Conservation (phyloP, 2,329 filamentous ascomycete species). For the Lasiodiplodia theobromae region DNA sequence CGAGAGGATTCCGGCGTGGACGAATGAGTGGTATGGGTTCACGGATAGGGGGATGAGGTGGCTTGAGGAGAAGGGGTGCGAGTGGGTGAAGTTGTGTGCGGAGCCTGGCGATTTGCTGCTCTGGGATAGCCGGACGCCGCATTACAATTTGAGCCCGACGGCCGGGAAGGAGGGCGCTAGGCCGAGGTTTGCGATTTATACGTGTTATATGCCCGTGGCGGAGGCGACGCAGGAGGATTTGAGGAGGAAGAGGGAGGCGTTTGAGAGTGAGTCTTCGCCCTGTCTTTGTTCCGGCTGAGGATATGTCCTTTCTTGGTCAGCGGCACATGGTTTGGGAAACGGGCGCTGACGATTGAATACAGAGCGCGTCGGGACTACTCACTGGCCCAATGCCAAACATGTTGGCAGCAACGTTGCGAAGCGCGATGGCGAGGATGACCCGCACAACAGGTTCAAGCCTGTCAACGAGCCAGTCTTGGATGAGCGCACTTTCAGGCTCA, state of each 20-base stretch:
- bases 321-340: no score
- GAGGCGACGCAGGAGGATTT: constrained; percentile 45
- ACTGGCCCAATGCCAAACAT: constrained; percentile 46
- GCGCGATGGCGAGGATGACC: constrained; percentile 41
- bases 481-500: constrained; percentile 55
- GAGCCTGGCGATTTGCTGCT: constrained; percentile 55
- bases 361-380: constrained; percentile 42
- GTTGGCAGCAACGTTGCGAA: constrained; percentile 44
- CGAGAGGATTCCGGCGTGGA: constrained; percentile 41
- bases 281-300: not conserved
- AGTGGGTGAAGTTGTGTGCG: constrained; percentile 48
- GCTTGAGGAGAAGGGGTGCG: constrained; percentile 50
- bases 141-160: constrained; percentile 47
- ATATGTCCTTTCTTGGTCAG: not conserved
- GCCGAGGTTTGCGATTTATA: constrained; percentile 43
- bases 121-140: constrained; percentile 57
- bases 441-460: constrained; percentile 48
- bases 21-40: constrained; percentile 53
- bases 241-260: constrained; percentile 42
- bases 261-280: not conserved
- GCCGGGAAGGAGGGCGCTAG: constrained; percentile 35
- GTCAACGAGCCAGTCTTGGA: constrained; percentile 49
- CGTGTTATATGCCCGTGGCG: constrained; percentile 47
- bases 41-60: constrained; percentile 52
- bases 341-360: constrained; percentile 32